Conservation (phyloP, 2,329 filamentous ascomycete genomes). For the Colletotrichum eremochloae region DNA sequence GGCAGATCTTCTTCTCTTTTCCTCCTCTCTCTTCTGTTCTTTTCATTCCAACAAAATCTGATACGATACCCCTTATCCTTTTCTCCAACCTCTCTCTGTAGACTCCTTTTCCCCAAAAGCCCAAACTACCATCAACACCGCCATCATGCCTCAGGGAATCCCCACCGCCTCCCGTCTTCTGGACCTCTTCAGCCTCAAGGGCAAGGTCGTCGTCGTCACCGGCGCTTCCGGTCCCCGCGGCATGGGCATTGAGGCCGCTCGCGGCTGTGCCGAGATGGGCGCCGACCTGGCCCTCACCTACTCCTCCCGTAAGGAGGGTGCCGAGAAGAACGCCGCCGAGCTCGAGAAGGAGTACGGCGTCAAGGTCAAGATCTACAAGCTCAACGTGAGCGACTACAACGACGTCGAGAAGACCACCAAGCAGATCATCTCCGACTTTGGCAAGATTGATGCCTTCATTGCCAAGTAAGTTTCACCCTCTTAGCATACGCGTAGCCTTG, state of each 20-base stretch:
- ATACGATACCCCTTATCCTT: slow-evolving; percentile 15
- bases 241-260: slow-evolving; percentile 77
- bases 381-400: slow-evolving; percentile 67
- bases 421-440: slow-evolving; percentile 80
- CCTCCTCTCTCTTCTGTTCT: neutral
- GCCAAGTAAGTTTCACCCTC: slow-evolving; percentile 71
- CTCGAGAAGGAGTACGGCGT: slow-evolving; percentile 76
- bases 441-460: slow-evolving; percentile 80
- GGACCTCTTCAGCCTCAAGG: slow-evolving; percentile 80
- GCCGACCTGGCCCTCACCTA: slow-evolving; percentile 80
- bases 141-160: slow-evolving; percentile 49
- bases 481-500: too few species aligned
- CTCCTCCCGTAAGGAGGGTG: slow-evolving; percentile 77
- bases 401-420: slow-evolving; percentile 66
- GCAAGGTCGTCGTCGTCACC: slow-evolving; percentile 78
- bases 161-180: slow-evolving; percentile 70
- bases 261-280: slow-evolving; percentile 79
- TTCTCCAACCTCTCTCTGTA: slow-evolving; percentile 4
- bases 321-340: slow-evolving; percentile 74
- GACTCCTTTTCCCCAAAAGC: neutral
- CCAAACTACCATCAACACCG: neutral
- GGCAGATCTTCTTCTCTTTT: neutral
- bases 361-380: slow-evolving; percentile 73
- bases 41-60: slow-evolving; percentile 7
- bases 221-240: slow-evolving; percentile 78